Conservation (phyloP, 371 early-diverging fungal species). For the Apophysomyces variabilis region DNA sequence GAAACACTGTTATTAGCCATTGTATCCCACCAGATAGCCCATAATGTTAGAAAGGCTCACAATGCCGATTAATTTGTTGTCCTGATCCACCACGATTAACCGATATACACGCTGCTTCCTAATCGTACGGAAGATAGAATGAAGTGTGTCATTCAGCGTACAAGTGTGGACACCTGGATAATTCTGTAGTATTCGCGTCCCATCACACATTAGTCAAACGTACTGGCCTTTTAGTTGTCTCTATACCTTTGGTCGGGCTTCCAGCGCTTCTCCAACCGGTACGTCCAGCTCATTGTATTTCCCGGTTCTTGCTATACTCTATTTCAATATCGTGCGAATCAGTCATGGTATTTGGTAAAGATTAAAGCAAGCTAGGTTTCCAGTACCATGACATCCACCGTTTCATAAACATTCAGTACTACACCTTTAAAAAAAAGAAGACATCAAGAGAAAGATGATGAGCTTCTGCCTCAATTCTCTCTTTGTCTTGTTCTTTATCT, state of each 20-base stretch:
- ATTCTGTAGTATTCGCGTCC: slow-evolving; percentile 46
- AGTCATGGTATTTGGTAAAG: neutral
- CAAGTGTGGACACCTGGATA: slow-evolving; percentile 96
- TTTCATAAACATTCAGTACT: slow-evolving; percentile 93
- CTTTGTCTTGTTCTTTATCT: no score
- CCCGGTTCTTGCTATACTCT: slow-evolving; percentile 55
- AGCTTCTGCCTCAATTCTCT: no score
- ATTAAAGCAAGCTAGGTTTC: neutral
- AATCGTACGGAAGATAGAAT: slow-evolving; percentile 86
- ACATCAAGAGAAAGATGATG: neutral
- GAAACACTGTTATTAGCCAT: slow-evolving; percentile 13
- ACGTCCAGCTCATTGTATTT: slow-evolving; percentile 73
- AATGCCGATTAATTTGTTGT: slow-evolving; percentile 82
- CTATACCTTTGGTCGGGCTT: slow-evolving; percentile 73
- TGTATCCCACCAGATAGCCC: slow-evolving; percentile 62
- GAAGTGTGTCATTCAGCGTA: slow-evolving; percentile 81
- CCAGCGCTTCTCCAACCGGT: slow-evolving; percentile 86
- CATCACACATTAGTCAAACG: no score
- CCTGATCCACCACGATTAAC: slow-evolving; percentile 87
- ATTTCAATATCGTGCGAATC: neutral
- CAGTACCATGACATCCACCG: slow-evolving; percentile 92
- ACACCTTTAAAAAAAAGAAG: slow-evolving; percentile 42
- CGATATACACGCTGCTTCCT: slow-evolving; percentile 85
- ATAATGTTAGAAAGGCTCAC: slow-evolving; percentile 90
- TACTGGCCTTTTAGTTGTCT: no score